phyloP scores from a whole-genome alignment of 192 early-diverging fungal species.

The Glomus cerebriforme region DNA sequence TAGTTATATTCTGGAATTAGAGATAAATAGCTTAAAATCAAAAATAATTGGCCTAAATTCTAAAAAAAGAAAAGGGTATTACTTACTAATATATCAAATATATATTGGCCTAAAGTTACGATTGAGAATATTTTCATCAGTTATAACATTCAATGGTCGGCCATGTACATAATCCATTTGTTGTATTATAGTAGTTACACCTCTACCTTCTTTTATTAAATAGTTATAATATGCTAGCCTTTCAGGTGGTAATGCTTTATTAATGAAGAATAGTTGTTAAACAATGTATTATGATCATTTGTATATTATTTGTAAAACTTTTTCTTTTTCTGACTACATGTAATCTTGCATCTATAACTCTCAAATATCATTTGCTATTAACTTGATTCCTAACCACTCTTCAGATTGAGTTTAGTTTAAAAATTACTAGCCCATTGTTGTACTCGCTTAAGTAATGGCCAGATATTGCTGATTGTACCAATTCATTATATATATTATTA shows the following conservation, averaged over 20 bases:
- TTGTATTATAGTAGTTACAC: background rate
- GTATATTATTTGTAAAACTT: background rate
- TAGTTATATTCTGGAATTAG: no score
- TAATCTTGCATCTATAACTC: no score
- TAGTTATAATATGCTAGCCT: conserved; percentile 8
- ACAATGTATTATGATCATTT: background rate
- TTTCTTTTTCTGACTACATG: no score
- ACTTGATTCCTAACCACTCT: no score
- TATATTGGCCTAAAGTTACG: background rate
- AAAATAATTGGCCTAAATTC: no score
- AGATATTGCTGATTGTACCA: background rate
- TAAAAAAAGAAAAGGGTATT: no score
- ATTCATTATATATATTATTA: background rate
- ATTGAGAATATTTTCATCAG: conserved; percentile 9
- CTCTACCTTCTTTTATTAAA: conserved; percentile 4
- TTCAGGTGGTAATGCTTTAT: conserved; percentile 19
- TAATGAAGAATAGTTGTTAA: conserved; percentile 13
- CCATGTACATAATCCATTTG: background rate
- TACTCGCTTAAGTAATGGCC: no score
- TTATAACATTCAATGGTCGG: background rate
- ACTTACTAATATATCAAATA: no score
- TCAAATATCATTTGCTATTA: no score
- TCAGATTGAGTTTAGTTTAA: no score
- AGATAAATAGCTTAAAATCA: no score
- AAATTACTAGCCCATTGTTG: no score